Conservation (phyloP, 495 filamentous ascomycete genomes). For the Penicillium silybi region DNA sequence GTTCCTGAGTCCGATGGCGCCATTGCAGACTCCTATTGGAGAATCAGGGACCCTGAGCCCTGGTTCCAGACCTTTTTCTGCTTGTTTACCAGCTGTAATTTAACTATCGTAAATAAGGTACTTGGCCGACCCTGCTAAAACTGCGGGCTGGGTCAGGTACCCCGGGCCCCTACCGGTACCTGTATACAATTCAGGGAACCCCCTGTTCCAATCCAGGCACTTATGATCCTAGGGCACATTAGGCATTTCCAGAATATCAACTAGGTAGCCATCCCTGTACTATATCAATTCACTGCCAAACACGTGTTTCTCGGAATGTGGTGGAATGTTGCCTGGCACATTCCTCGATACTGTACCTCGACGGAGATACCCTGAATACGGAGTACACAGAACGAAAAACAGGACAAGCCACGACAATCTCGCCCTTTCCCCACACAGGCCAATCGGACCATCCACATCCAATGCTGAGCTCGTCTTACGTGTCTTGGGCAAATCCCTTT, state of each 20-base stretch:
- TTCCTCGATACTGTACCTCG: background rate
- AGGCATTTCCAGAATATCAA: background rate
- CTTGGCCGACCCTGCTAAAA: background rate
- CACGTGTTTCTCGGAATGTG: slow-evolving; percentile 8
- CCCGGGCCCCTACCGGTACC: too few relatives aligned
- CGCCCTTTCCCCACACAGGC: slow-evolving; percentile 15
- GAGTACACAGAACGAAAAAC: background rate
- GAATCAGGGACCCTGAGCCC: background rate
- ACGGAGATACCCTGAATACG: background rate
- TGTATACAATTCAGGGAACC: too few relatives aligned
- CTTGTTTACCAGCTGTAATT: background rate
- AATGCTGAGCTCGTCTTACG: slow-evolving; percentile 15
- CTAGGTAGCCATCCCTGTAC: background rate
- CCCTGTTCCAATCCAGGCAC: background rate
- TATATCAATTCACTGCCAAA: background rate
- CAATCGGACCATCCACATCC: slow-evolving; percentile 11
- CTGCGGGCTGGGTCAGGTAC: background rate
- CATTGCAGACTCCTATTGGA: slow-evolving; percentile 4
- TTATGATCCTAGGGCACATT: too few relatives aligned
- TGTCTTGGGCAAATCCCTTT: slow-evolving; percentile 7
- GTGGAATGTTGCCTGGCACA: slow-evolving; percentile 2
- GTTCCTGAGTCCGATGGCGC: slow-evolving; percentile 10
- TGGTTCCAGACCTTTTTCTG: background rate
- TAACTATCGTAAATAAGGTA: background rate
- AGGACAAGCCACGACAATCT: background rate